These are phyloP conservation scores for Syzygium syzygioides DNA, from an alignment of 441 rosid species.

Conservation along the genomic window DNA sequence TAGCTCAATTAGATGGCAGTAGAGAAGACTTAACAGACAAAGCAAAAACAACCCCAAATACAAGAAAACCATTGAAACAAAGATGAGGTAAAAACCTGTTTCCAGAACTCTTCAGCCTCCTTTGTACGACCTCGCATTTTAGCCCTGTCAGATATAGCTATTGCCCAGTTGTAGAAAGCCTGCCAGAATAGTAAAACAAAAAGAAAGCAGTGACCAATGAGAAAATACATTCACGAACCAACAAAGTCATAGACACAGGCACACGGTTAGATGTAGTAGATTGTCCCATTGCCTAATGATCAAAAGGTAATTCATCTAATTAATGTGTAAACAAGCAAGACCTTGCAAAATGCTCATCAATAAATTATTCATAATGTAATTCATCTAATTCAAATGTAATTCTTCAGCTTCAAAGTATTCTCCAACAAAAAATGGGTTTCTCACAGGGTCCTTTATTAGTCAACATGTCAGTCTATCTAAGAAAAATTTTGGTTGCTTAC, in stretches of 20 bases:
- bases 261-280: not conserved
- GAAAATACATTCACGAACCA: not conserved
- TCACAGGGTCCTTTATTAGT: not conserved
- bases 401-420: not conserved
- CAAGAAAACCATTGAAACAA: not conserved
- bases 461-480: not conserved
- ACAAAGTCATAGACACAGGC: not conserved
- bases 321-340: not conserved
- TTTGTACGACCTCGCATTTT: slow-evolving; percentile 99
- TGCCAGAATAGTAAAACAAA: slow-evolving; percentile 12
- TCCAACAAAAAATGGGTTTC: not conserved
- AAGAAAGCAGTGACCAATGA: not conserved
- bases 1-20: not conserved
- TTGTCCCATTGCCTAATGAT: not conserved
- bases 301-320: not conserved
- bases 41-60: not conserved
- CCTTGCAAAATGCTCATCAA: not conserved
- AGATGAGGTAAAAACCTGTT: slow-evolving; percentile 42
- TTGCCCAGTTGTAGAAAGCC: slow-evolving; percentile 99
- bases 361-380: not conserved
- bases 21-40: slow-evolving; percentile 2
- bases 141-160: slow-evolving; percentile 97
- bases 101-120: slow-evolving; percentile 98
- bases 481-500: slow-evolving; percentile 34
- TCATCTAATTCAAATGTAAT: not conserved